Evolutionary conservation across 306 rosid species (phyloP).

Genomic region (Hippophae rhamnoides): DNA sequence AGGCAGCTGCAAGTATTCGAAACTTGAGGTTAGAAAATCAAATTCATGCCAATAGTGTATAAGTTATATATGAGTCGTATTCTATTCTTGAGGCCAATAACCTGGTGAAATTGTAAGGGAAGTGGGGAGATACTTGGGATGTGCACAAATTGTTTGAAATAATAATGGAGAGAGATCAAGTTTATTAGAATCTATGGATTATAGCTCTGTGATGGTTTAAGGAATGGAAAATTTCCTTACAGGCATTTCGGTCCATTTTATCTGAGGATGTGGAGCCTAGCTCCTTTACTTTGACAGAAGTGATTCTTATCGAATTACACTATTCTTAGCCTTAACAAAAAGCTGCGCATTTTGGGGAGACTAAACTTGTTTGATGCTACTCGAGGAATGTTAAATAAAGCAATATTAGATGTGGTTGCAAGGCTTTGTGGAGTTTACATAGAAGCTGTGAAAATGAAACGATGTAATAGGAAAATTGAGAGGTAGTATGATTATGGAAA

Average conservation of each 20-base stretch:
- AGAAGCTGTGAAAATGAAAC: no score
- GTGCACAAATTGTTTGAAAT: slow-evolving; percentile 46
- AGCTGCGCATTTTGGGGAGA: no score
- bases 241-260: slow-evolving; percentile 45
- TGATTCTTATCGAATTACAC: no score
- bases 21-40: slow-evolving; percentile 53
- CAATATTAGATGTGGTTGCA: no score
- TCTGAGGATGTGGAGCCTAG: slow-evolving; percentile 42
- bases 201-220: slow-evolving; percentile 42
- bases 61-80: slow-evolving; percentile 39
- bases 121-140: slow-evolving; percentile 41
- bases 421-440: no score
- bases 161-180: slow-evolving; percentile 50
- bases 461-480: no score
- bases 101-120: slow-evolving; percentile 64
- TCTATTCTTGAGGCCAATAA: no score
- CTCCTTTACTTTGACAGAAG: slow-evolving; percentile 63
- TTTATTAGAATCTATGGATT: slow-evolving; percentile 74
- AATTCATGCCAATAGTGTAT: slow-evolving; percentile 51
- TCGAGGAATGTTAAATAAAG: no score
- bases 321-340: no score
- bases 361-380: no score
- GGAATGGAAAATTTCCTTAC: slow-evolving; percentile 60
- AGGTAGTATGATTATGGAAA: no score
- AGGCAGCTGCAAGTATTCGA: slow-evolving; percentile 36